phyloP scores from a whole-genome alignment of 2,329 filamentous ascomycete species.

The Tolypocladium sp. region DNA sequence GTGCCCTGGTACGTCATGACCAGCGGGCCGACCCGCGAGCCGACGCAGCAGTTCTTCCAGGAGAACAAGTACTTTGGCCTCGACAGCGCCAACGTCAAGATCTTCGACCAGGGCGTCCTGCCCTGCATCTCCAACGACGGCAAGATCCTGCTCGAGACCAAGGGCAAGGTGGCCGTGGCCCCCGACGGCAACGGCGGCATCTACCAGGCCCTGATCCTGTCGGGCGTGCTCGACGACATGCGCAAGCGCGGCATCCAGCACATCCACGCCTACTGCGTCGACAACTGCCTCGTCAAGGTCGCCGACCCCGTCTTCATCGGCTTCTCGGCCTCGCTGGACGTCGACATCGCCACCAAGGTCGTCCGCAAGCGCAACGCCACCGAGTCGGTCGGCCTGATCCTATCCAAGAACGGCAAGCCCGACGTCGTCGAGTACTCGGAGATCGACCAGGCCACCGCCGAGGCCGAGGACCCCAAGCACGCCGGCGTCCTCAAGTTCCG shows the following conservation, averaged over 20 bases:
- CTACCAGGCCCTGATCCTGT: slow-evolving; percentile 80
- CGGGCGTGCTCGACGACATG: slow-evolving; percentile 81
- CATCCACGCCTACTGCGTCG: slow-evolving; percentile 95
- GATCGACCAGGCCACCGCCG: slow-evolving; percentile 81
- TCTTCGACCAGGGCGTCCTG: slow-evolving; percentile 95
- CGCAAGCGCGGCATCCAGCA: slow-evolving; percentile 82
- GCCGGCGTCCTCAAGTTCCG: slow-evolving; percentile 83
- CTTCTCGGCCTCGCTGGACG: slow-evolving; percentile 77
- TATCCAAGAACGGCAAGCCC: slow-evolving; percentile 90
- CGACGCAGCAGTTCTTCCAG: slow-evolving; percentile 90
- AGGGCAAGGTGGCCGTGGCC: slow-evolving; percentile 84
- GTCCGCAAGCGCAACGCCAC: slow-evolving; percentile 95
- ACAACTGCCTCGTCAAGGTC: slow-evolving; percentile 99
- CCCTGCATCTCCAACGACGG: slow-evolving; percentile 96
- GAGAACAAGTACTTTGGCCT: slow-evolving; percentile 88
- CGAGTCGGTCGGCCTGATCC: slow-evolving; percentile 89
- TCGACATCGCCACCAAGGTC: slow-evolving; percentile 98
- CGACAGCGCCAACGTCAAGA: slow-evolving; percentile 71
- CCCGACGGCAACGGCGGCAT: slow-evolving; percentile 96
- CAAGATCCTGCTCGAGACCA: slow-evolving; percentile 90
- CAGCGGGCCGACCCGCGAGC: slow-evolving; percentile 81
- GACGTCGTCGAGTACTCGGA: slow-evolving; percentile 99
- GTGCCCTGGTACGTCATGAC: slow-evolving; percentile 99
- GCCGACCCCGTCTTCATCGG: slow-evolving; percentile 93
- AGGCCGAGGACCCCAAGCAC: slow-evolving; percentile 77